Conservation (phyloP, 2,329 filamentous ascomycete species). For the Aspergillus hiratsukae region DNA sequence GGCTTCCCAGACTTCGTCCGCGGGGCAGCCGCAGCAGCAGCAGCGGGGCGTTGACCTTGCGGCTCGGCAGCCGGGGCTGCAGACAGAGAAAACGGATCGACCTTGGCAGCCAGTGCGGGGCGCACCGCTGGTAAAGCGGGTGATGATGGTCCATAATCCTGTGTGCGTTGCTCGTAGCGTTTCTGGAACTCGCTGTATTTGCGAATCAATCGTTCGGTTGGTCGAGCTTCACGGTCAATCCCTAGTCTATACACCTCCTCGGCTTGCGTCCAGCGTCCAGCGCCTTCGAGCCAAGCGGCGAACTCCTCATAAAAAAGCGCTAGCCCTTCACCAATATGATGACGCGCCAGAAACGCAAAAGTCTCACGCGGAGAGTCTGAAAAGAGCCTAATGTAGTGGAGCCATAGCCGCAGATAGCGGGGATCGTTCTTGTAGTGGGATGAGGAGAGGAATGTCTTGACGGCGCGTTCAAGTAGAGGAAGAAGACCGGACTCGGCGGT, state of each 20-base stretch:
- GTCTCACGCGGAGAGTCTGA: conserved; percentile 89
- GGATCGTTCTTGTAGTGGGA: conserved; percentile 92
- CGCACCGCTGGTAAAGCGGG: conserved; percentile 81
- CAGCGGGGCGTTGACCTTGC: conserved; percentile 57
- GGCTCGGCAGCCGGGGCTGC: conserved; percentile 56
- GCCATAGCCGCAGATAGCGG: conserved; percentile 87
- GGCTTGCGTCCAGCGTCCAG: conserved; percentile 79
- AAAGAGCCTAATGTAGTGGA: conserved; percentile 90
- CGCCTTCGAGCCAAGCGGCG: conserved; percentile 83
- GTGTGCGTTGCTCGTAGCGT: conserved; percentile 64
- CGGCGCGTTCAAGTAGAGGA: conserved; percentile 84
- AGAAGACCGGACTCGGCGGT: conserved; percentile 88
- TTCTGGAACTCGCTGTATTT: conserved; percentile 92
- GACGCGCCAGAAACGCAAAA: conserved; percentile 84
- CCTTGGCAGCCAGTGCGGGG: conserved; percentile 77
- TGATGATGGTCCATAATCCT: conserved; percentile 67
- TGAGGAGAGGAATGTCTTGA: conserved; percentile 80
- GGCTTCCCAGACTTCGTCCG: conserved; percentile 64
- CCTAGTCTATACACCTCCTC: conserved; percentile 91
- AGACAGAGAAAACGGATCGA: conserved; percentile 68
- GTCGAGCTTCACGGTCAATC: conserved; percentile 81
- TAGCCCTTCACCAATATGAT: conserved; percentile 78
- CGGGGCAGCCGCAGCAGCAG: conserved; percentile 44
- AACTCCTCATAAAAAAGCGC: conserved; percentile 97
- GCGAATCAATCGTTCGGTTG: conserved; percentile 72